phyloP scores from a whole-genome alignment of 2,329 filamentous ascomycete genomes.

The Fusarium nygamai region DNA sequence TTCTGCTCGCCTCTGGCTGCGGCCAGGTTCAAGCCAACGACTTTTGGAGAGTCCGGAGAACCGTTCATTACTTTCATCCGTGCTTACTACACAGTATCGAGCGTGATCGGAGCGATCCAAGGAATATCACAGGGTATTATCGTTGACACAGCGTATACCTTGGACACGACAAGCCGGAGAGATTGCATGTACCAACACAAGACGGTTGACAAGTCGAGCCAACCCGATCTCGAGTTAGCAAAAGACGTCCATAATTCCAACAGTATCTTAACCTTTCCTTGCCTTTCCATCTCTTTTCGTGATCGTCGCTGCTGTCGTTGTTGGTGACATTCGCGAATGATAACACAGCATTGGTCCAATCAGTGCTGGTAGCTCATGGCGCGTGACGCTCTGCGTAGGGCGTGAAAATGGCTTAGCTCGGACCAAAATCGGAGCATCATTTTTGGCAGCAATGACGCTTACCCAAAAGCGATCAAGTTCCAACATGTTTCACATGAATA shows the following conservation, averaged over 20 bases:
- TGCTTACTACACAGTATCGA: neutral
- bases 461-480: neutral
- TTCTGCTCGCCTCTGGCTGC: neutral
- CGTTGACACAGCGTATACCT: neutral
- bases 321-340: neutral
- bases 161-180: neutral
- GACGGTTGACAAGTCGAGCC: no score
- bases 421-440: conserved; percentile 12
- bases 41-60: neutral
- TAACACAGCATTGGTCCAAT: neutral
- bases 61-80: neutral
- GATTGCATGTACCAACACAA: neutral
- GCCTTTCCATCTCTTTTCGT: no score
- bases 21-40: neutral
- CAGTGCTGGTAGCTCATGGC: neutral
- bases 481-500: neutral
- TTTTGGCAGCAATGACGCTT: neutral
- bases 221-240: no score
- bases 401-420: conserved; percentile 10
- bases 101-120: neutral
- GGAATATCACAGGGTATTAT: fast-evolving
- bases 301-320: neutral
- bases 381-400: conserved; percentile 4
- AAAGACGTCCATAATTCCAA: fast-evolving
- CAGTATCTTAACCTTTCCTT: neutral